Evolutionary conservation across 2,329 filamentous ascomycete species (phyloP).

Genomic region (Tolypocladium capitatum): DNA sequence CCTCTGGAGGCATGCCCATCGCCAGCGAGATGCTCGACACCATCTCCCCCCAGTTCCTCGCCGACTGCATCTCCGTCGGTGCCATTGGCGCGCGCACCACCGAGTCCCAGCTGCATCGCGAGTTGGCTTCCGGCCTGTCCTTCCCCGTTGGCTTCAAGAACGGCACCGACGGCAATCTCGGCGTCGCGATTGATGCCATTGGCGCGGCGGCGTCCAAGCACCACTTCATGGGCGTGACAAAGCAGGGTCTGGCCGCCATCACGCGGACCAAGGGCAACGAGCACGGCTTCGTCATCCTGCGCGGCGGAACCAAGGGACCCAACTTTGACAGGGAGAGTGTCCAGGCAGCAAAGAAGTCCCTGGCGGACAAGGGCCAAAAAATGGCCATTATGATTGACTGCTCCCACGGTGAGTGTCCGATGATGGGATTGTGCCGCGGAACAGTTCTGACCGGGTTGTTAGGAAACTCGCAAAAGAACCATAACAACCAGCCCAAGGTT

Average conservation of each 20-base stretch:
- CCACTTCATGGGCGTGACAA: constrained; percentile 97
- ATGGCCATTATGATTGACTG: constrained; percentile 96
- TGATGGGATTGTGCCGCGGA: not conserved
- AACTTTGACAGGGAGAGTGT: constrained; percentile 88
- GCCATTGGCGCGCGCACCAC: constrained; percentile 94
- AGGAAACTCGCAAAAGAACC: constrained; percentile 96
- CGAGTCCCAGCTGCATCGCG: constrained; percentile 90
- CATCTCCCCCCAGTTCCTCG: constrained; percentile 94
- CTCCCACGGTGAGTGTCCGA: constrained; percentile 62
- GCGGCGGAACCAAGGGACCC: constrained; percentile 80
- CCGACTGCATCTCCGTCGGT: constrained; percentile 88
- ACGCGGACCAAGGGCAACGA: constrained; percentile 88
- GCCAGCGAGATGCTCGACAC: constrained; percentile 98
- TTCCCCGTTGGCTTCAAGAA: constrained; percentile 99
- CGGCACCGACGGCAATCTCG: constrained; percentile 84
- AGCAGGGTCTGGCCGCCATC: constrained; percentile 91
- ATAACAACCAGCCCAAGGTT: constrained; percentile 93
- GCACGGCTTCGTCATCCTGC: constrained; percentile 92
- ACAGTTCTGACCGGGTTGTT: constrained; percentile 3
- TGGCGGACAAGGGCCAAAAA: constrained; percentile 72
- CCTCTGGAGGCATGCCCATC: constrained; percentile 77
- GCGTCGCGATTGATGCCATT: constrained; percentile 90
- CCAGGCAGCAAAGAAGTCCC: constrained; percentile 60
- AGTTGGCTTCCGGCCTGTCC: constrained; percentile 85
- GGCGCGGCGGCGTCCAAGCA: constrained; percentile 74